phyloP scores from a whole-genome alignment of 192 early-diverging fungal genomes.

The Oehlia diaphana region DNA sequence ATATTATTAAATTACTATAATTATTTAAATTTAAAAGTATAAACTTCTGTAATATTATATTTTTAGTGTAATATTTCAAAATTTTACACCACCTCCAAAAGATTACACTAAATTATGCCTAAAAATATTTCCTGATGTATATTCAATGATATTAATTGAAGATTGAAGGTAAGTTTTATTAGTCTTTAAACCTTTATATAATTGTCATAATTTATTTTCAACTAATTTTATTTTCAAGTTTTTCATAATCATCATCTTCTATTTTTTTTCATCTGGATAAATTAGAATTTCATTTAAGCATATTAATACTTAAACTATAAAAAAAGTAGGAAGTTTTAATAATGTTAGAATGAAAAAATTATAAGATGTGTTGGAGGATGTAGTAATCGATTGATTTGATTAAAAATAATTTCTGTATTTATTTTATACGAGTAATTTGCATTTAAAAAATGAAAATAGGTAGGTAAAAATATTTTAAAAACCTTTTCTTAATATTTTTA shows the following conservation, averaged over 20 bases:
- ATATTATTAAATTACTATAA: too few relatives aligned
- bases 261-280: not conserved
- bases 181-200: not conserved
- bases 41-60: too few relatives aligned
- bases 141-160: not conserved
- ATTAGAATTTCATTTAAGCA: not conserved
- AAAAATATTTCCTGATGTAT: too few relatives aligned
- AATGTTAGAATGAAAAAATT: not conserved
- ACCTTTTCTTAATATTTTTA: not conserved
- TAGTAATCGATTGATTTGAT: not conserved
- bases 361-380: too few relatives aligned
- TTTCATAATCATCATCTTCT: not conserved
- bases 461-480: not conserved
- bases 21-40: too few relatives aligned
- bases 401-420: not conserved
- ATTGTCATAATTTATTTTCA: not conserved
- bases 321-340: not conserved
- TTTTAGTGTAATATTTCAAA: too few relatives aligned
- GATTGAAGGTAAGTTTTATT: not conserved
- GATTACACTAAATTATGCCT: too few relatives aligned
- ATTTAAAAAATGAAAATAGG: not conserved
- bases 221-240: not conserved
- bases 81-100: too few relatives aligned
- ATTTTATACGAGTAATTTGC: not conserved
- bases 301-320: not conserved